These are phyloP conservation scores for Limnomonas spitsbergensis DNA, from an alignment of 139 green algal genomes.

Conservation along the genomic window DNA sequence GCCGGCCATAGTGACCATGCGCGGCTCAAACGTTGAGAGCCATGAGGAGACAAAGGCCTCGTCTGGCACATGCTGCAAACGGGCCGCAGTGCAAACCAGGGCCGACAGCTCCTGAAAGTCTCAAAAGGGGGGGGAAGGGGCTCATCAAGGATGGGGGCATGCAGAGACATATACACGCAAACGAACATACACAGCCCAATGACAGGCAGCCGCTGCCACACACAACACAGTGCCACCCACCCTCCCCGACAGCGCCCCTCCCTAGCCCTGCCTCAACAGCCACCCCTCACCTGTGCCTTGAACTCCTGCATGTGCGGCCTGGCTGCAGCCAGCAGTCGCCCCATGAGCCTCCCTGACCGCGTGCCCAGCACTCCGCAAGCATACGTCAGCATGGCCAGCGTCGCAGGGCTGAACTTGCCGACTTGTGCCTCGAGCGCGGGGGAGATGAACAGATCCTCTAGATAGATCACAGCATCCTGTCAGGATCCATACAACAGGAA, in stretches of 20 bases:
- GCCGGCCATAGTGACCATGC: neutral
- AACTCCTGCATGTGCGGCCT: neutral
- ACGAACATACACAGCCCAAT: too few relatives aligned
- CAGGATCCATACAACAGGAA: too few relatives aligned
- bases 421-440: conserved; percentile 11
- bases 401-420: conserved; percentile 1
- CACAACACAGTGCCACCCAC: too few relatives aligned
- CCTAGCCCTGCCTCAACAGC: too few relatives aligned
- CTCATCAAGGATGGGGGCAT: neutral
- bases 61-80: neutral
- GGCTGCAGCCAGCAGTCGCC: conserved; percentile 9
- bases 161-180: too few relatives aligned
- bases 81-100: neutral
- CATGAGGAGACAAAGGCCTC: neutral
- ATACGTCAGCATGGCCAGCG: conserved; percentile 19
- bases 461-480: neutral
- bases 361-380: conserved; percentile 12
- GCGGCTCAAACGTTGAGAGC: neutral
- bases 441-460: conserved; percentile 21
- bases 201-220: too few relatives aligned
- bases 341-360: conserved; percentile 8
- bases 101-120: conserved; percentile 2
- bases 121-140: neutral
- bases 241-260: too few relatives aligned
- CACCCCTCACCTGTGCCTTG: neutral